Base-by-base conservation (phyloP, 768 basidiomycete genomes). In the Tricholomella constricta region DNA sequence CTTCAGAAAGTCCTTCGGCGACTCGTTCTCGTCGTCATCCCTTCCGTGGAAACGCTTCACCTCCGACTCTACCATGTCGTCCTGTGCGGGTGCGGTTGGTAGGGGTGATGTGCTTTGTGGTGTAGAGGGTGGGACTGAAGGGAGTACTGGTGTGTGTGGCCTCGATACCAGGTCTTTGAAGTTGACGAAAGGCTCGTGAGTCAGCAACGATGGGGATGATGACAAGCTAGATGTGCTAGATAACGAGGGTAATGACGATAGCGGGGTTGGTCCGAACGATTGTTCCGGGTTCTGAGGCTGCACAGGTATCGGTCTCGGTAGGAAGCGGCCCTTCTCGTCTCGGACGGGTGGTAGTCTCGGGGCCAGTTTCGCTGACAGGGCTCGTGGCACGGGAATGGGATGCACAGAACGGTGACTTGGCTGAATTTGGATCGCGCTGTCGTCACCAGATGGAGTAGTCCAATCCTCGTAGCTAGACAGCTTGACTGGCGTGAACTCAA, bases 371-470 rank as follows among this genome's bases (percentile, higher is more conserved):
- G 22, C 34, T 25, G 23, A 50, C 5, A n/a, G 37, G 48, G 36
- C 38, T 12, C 12, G 37, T n/a, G 36, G 32, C n/a, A 31, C 48
- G 20, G 37, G 25, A 6, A 38, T 25, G 6, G 48, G 9, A 17
- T 17, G 36, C 41, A 19, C n/a, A n/a, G n/a, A n/a, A n/a, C n/a
- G n/a, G n/a, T n/a, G n/a, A n/a, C n/a, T n/a, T n/a, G n/a, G n/a
- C n/a, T n/a, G n/a, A 31, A 10, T 49, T 36, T 25, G 37, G n/a
- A 42, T 50, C 48, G 10, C 25, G 36, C 48, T 17, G 48, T 50
- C 29, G 48, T 50, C 48, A 50, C 48, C 48, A 50, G 48, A 50
- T 50, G 37, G n/a, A n/a, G n/a, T n/a, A n/a, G n/a, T n/a, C n/a
- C n/a, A n/a, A n/a, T n/a, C n/a, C n/a, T n/a, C n/a, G n/a, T n/a